Evolutionary conservation across 2,329 filamentous ascomycete genomes (phyloP), one percentile per base, ranked within the genome.

Genomic region (Trichoderma citrinoviride): DNA sequence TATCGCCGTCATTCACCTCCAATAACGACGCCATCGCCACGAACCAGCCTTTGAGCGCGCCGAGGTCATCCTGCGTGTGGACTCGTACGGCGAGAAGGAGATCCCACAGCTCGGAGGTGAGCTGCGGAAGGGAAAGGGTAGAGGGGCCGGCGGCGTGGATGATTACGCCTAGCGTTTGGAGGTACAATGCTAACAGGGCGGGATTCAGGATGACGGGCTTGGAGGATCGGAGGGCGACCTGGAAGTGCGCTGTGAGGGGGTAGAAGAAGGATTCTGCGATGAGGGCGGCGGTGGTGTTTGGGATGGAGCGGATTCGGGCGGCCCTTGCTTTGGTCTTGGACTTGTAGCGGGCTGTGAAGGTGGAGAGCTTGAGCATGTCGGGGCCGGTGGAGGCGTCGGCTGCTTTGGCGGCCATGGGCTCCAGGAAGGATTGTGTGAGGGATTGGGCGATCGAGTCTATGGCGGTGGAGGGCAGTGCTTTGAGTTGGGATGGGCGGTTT

Each of bases 91-190:
- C 70, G 0, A 97, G 85, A 3, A 98, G 80, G n/a, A 99, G 78
- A 52, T 90, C 85, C 86, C 93, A 93, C 19, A 96, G 85, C 76
- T 97, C 92, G 10, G 87, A 81, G 1, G 93, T 97, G 81, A 97
- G 88, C 63, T 92, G 87, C 1, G 90, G 87, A 0, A 98, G 83
- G 1, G 86, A 83, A 0, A 93, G 81, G 0, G 91, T 93, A 61
- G 89, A 87, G 0, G 93, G 91, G 0, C 95, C 95, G 0, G 91
- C 86, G 0, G 94, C 91, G 70, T 97, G 90, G 52, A 98, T 79
- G 40, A 97, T 80, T 7, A 99, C 81, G 1, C 90, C 90, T 0
- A 98, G 82, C 0, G 95, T 99, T 75, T 96, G 93, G 40, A 98
- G 80, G 75, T 92, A 95, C 8, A 93, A 84, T 0, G 88, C 83